These are phyloP conservation scores for Baorangia bicolor DNA, from an alignment of 768 basidiomycete species.

Conservation along the genomic window DNA sequence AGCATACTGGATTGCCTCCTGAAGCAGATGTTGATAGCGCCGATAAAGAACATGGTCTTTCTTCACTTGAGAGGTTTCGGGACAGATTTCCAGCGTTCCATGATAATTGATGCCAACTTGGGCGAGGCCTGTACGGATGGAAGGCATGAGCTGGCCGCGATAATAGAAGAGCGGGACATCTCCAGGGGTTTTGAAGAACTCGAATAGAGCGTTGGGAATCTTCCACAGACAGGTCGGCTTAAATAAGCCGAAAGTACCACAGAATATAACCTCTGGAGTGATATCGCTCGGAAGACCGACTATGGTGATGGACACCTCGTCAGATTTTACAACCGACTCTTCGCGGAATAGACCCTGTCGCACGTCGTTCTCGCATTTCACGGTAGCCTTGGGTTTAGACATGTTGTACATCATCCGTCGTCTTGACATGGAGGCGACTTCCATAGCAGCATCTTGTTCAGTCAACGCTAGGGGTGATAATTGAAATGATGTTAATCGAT, in stretches of 20 bases:
- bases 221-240: conserved; percentile 8
- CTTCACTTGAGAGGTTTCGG: conserved; percentile 3
- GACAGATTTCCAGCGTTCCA: conserved; percentile 10
- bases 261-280: conserved; percentile 13
- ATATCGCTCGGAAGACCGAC: conserved; percentile 15
- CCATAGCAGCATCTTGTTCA: conserved; percentile 12
- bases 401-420: conserved; percentile 15
- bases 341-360: conserved; percentile 9
- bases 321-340: conserved; percentile 4
- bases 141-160: conserved; percentile 16
- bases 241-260: conserved; percentile 14
- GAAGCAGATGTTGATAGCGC: conserved; percentile 10
- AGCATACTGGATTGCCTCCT: conserved; percentile 10
- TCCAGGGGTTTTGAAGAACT: conserved; percentile 16
- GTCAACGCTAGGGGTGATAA: conserved; percentile 6
- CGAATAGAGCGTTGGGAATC: conserved; percentile 14
- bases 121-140: background rate
- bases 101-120: conserved; percentile 17
- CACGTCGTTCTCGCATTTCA: conserved; percentile 4
- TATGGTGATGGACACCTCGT: conserved; percentile 18
- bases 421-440: conserved; percentile 12
- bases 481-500: background rate
- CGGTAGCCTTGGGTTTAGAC: conserved; percentile 7
- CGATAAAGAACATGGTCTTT: conserved; percentile 5
- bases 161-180: conserved; percentile 12